Percentiles rank a stretch among this genome's conserved stretches.
Evolutionary conservation across 495 filamentous ascomycete species (phyloP).

Genomic region (Podospora appendiculata): DNA sequence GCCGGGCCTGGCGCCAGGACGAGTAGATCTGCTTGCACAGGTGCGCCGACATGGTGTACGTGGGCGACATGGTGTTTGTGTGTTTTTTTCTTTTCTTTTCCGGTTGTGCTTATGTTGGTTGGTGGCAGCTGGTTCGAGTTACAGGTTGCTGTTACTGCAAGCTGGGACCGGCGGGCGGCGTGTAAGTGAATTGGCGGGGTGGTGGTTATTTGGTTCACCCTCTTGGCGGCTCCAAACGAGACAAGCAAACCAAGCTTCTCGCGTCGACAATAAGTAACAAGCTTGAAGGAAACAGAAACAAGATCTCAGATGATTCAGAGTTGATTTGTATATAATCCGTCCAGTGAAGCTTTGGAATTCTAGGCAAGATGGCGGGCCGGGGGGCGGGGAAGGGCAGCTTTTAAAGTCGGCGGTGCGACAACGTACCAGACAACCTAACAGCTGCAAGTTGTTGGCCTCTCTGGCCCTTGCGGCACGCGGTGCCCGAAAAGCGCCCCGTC

Average conservation of each 20-base stretch:
- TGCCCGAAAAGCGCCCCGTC: neutral
- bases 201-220: too few species aligned
- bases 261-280: too few species aligned
- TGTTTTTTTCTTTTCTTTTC: neutral
- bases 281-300: too few species aligned
- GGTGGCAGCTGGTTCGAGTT: too few species aligned
- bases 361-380: neutral
- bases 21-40: slow-evolving; percentile 44
- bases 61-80: slow-evolving; percentile 35
- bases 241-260: neutral
- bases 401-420: neutral
- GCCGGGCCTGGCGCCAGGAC: slow-evolving; percentile 34
- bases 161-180: too few species aligned
- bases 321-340: neutral
- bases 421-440: too few species aligned
- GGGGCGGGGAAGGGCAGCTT: neutral
- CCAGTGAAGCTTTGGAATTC: neutral
- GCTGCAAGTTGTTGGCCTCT: too few species aligned
- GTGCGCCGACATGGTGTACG: slow-evolving; percentile 46
- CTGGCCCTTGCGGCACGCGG: neutral
- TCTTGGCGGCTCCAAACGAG: neutral
- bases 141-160: too few species aligned
- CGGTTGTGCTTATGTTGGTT: too few species aligned
- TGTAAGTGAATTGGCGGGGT: too few species aligned
- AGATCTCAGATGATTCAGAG: neutral